Conservation (phyloP, 257 asterid species). For the Handroanthus guayacan region DNA sequence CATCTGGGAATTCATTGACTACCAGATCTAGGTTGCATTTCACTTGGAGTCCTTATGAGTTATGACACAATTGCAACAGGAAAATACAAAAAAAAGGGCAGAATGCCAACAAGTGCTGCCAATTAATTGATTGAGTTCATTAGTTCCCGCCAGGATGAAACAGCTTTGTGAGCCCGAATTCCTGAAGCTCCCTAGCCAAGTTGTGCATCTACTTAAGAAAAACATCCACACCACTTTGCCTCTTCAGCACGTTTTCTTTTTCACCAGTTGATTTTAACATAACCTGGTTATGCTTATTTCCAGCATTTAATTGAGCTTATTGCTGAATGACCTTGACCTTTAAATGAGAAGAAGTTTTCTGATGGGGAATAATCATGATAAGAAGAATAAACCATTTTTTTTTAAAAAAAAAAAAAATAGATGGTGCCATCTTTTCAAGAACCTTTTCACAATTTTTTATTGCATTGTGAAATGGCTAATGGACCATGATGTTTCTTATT, state of each 20-base stretch:
- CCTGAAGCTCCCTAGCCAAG: neutral
- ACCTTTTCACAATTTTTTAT: neutral
- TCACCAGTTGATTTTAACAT: neutral
- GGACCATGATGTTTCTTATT: neutral
- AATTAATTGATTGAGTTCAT: conserved; percentile 16
- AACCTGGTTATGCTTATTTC: neutral
- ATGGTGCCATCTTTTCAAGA: conserved; percentile 15
- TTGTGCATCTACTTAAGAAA: too few relatives aligned
- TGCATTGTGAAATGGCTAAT: conserved; percentile 13
- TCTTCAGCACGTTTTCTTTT: conserved; percentile 13
- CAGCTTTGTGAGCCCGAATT: neutral
- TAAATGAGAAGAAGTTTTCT: conserved; percentile 5
- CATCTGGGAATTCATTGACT: neutral
- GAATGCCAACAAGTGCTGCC: neutral
- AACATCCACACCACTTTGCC: neutral
- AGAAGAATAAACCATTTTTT: too few relatives aligned
- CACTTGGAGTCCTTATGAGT: neutral
- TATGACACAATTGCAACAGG: neutral
- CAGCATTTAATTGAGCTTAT: neutral
- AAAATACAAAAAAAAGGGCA: neutral
- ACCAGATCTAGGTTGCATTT: neutral
- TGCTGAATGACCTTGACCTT: neutral
- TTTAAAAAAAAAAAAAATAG: too few relatives aligned
- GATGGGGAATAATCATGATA: neutral
- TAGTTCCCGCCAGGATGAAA: neutral